Base-by-base conservation (phyloP, 202 grass and related monocot genomes). In the Zoysia matrella region DNA sequence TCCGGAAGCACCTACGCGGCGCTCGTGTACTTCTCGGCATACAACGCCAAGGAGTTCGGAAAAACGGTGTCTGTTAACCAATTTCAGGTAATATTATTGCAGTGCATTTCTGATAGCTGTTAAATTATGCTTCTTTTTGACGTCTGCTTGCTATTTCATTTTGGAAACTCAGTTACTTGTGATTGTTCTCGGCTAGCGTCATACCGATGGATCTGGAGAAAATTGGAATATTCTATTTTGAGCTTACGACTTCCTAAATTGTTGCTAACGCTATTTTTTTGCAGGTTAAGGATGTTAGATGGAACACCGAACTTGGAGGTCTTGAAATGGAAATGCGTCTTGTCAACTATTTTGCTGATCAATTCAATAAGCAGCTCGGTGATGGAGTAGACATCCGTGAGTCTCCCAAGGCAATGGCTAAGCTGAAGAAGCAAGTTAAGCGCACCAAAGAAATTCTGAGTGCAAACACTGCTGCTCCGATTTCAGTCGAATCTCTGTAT, bases 351-450 rank as follows among this genome's bases (percentile, higher is more conserved):
- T 99, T 99, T 79, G 89, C 87, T 0, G 89, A 96, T 80, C 91
- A 99, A 63, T 99, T 99, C 67, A 99, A 99, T 81, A 96, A 94
- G 52, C 71, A 96, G 74, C 78, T 94, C 14, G 91, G 85, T 83
- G 84, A 88, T 45, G 93, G 97, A 73, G 83, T 87, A 90, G 93
- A 99, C 80, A 85, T 99, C 75, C 87, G 97, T 73, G 87, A 94
- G 67, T 93, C 89, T 86, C 83, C 97, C 67, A 99, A 99, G 88
- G 87, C 91, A 80, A 99, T 99, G 93, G 97, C 97, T 82, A 99
- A 99, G 84, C 86, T 99, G 81, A 99, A 94, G 84, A 99, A 99
- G 82, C 96, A 99, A 90, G 91, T 99, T 10, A 99, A 99, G 81
- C 91, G 96, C 18, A 96, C 96, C 43, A 99, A 99, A 88, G 93